Conservation (phyloP, 257 asterid species). For the Solanum rostratum region DNA sequence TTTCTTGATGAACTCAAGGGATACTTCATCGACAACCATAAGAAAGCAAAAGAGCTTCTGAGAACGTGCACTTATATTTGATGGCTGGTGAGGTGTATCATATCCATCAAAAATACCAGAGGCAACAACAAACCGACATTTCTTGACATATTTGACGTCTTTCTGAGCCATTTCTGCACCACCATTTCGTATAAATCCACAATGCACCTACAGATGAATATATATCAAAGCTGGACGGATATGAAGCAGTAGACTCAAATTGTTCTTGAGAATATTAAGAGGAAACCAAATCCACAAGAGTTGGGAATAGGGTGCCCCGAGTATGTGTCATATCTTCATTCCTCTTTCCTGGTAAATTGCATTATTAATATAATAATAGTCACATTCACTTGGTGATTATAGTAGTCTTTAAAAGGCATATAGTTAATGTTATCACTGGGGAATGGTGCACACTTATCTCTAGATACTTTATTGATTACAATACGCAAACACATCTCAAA, state of each 20-base stretch:
- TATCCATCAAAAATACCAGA: slow-evolving; percentile 97
- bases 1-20: slow-evolving; percentile 58
- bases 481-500: neutral
- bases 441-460: neutral
- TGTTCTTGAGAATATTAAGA: neutral
- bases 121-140: slow-evolving; percentile 84
- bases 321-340: neutral
- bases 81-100: slow-evolving; percentile 86
- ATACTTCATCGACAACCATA: slow-evolving; percentile 90
- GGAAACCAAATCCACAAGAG: neutral
- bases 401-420: neutral
- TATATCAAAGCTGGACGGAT: neutral
- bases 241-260: neutral
- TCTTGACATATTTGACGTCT: slow-evolving; percentile 58
- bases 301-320: neutral
- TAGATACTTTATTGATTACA: neutral
- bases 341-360: neutral
- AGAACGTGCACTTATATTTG: slow-evolving; percentile 69
- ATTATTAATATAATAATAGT: neutral
- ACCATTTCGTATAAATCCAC: slow-evolving; percentile 85
- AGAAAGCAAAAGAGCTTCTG: slow-evolving; percentile 73
- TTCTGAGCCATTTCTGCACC: slow-evolving; percentile 78
- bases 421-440: neutral
- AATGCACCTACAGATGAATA: slow-evolving; percentile 58
- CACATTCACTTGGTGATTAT: neutral